Conservation (phyloP, 441 rosid species). For the Jatropha multifida region DNA sequence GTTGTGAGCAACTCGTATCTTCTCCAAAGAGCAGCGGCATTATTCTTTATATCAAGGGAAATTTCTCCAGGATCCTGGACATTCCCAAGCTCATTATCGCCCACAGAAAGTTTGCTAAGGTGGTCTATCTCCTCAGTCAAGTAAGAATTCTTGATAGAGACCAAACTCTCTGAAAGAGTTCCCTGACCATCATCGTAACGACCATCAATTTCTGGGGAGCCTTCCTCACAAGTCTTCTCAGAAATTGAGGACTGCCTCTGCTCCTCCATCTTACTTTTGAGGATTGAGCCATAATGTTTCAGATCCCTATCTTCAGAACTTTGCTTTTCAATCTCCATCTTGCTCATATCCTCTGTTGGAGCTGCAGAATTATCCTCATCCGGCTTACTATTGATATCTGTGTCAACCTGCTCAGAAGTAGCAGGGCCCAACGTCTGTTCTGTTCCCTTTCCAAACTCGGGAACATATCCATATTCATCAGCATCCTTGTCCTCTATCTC, state of each 20-base stretch:
- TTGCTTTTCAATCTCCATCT: slow-evolving; percentile 65
- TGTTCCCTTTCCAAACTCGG: slow-evolving; percentile 76
- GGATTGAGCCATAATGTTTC: slow-evolving; percentile 36
- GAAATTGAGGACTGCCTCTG: slow-evolving; percentile 38
- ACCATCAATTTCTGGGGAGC: slow-evolving; percentile 32
- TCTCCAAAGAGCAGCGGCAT: slow-evolving; percentile 71
- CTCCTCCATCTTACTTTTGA: slow-evolving; percentile 44
- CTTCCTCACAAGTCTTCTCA: slow-evolving; percentile 38
- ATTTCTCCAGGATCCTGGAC: slow-evolving; percentile 46
- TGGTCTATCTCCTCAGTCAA: slow-evolving; percentile 41
- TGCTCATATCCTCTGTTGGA: slow-evolving; percentile 43
- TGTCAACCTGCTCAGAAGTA: slow-evolving; percentile 75
- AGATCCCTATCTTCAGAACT: slow-evolving; percentile 42
- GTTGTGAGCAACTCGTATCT: slow-evolving; percentile 77
- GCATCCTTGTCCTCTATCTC: slow-evolving; percentile 77
- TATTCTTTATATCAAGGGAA: slow-evolving; percentile 40
- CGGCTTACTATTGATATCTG: slow-evolving; percentile 44
- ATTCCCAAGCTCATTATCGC: slow-evolving; percentile 43
- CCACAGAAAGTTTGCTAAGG: slow-evolving; percentile 48
- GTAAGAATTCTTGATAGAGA: slow-evolving; percentile 54
- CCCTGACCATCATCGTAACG: slow-evolving; percentile 37
- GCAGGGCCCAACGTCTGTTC: slow-evolving; percentile 95
- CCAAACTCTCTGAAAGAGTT: slow-evolving; percentile 48
- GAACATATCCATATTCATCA: slow-evolving; percentile 71
- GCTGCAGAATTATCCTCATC: slow-evolving; percentile 50